A percentile compares a stretch with the other conserved stretches of the same genome.
Conservation (phyloP, 1,284 basidiomycete genomes). For the Singerocomus inundabilis region DNA sequence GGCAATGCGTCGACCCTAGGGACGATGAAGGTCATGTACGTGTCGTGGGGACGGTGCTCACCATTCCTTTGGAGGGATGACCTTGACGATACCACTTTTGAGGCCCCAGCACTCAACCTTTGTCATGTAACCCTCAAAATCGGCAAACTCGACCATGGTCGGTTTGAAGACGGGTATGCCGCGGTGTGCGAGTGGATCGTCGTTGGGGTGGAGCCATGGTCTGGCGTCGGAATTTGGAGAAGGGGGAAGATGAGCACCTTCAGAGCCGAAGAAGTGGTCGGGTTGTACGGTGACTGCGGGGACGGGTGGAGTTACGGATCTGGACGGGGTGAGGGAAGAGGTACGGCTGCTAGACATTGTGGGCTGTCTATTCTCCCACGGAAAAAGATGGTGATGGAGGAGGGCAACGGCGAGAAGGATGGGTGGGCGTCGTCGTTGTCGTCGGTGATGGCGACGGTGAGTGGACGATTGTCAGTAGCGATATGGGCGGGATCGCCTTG, state of each 20-base stretch:
- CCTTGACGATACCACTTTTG: slow-evolving; percentile 88
- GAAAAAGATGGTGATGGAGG: neutral
- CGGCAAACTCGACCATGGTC: slow-evolving; percentile 81
- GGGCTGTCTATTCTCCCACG: slow-evolving; percentile 4
- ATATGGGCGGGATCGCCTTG: slow-evolving; percentile 4
- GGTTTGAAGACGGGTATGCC: slow-evolving; percentile 96
- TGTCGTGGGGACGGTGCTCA: slow-evolving; percentile 38
- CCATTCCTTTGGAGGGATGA: slow-evolving; percentile 94
- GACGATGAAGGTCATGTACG: slow-evolving; percentile 4
- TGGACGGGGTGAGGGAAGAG: slow-evolving; percentile 52
- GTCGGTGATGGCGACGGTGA: slow-evolving; percentile 6
- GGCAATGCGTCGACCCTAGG: slow-evolving; percentile 76
- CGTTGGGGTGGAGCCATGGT: slow-evolving; percentile 71
- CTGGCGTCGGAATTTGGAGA: slow-evolving; percentile 60
- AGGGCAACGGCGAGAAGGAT: neutral
- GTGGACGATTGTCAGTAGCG: slow-evolving; percentile 7
- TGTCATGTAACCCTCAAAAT: slow-evolving; percentile 88
- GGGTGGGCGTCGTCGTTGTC: slow-evolving; percentile 7
- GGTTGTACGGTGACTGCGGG: slow-evolving; percentile 61
- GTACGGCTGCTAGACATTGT: slow-evolving; percentile 26
- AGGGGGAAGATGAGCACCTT: slow-evolving; percentile 49
- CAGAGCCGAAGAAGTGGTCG: slow-evolving; percentile 74
- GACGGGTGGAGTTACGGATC: slow-evolving; percentile 43
- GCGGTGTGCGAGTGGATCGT: slow-evolving; percentile 80
- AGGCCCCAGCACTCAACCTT: slow-evolving; percentile 85